Evolutionary conservation across 1,284 basidiomycete genomes (phyloP), one percentile per base, ranked within the genome.

Genomic region (Ganoderma resinaceum): DNA sequence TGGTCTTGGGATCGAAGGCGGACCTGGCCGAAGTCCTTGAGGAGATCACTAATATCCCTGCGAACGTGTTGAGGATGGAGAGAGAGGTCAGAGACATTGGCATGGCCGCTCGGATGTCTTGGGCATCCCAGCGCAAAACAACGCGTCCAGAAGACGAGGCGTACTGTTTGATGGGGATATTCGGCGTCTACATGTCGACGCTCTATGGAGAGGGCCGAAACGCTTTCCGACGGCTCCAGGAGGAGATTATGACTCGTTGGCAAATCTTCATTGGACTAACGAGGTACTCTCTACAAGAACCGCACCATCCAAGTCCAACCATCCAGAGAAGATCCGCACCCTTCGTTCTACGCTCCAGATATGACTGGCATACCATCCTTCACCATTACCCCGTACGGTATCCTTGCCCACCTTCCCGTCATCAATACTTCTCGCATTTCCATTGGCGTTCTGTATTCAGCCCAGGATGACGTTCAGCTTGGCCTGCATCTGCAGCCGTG

Each of bases 151-250:
- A n/a, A 57, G 70, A 71, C 55, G 60, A 67, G 49, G 70, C 70
- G 52, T 71, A 71, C 61, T 65, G 65, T 26, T 65, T 71, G 33
- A 68, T 71, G 65, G 70, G 70, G 8, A 53, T 71, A 29, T 68
- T 71, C 43, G 60, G 61, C 18, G 62, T 71, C 18, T 58, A 66
- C 62, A 66, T 71, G 67, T 65, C 70, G 18, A 55, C 65, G 23
- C 53, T 71, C 20, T 71, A 71, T 38, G 70, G 66, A 0, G 70
- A 68, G 26, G 70, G 70, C 16, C 42, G 49, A 20, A 53, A 64
- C 16, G 70, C 70, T n/a, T 71, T 68, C 62, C 62, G n/a, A n/a
- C n/a, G n/a, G n/a, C n/a, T n/a, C n/a, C n/a, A n/a, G n/a, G n/a
- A 65, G 38, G 70, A 71, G 67, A 71, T 71, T 55, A 66, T 68